Evolutionary conservation across 768 basidiomycete species (phyloP).

Genomic region (Dendrothele bispora): DNA sequence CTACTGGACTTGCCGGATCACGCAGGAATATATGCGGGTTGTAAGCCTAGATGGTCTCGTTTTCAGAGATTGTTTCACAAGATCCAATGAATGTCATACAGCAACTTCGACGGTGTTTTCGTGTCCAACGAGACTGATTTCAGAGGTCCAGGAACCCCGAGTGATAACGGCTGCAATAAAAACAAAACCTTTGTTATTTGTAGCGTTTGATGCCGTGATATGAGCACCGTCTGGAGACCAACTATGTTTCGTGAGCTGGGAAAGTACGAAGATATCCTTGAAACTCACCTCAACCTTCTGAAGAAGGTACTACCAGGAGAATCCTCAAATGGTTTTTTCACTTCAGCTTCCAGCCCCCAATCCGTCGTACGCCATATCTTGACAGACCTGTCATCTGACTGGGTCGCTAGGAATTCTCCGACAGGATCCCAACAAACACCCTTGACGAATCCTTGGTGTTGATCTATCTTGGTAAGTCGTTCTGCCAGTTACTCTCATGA

Average conservation of each 20-base stretch:
- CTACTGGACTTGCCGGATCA: conserved; percentile 62
- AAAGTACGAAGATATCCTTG: not conserved
- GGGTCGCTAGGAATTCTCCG: conserved; percentile 95
- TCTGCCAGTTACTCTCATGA: conserved; percentile 47
- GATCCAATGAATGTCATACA: conserved; percentile 43
- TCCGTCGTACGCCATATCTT: conserved; percentile 96
- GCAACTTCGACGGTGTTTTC: conserved; percentile 97
- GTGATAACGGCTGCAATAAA: conserved; percentile 97
- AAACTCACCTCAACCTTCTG: conserved; percentile 73
- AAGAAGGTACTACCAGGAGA: conserved; percentile 96
- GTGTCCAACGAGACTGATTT: conserved; percentile 94
- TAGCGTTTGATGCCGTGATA: conserved; percentile 96
- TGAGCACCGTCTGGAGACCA: conserved; percentile 99
- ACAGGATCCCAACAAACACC: conserved; percentile 99
- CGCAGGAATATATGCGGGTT: conserved; percentile 94
- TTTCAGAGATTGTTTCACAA: no score
- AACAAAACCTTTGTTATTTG: conserved; percentile 93
- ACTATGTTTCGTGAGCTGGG: conserved; percentile 37
- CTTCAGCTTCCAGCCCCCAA: conserved; percentile 83
- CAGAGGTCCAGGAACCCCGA: conserved; percentile 84
- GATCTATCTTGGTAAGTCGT: conserved; percentile 77
- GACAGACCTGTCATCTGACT: conserved; percentile 94
- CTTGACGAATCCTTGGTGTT: conserved; percentile 96
- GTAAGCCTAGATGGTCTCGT: conserved; percentile 67
- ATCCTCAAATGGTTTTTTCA: conserved; percentile 88